These are phyloP conservation scores for Lentinula raphanica DNA, from an alignment of 768 basidiomycete genomes.

Conservation along the genomic window DNA sequence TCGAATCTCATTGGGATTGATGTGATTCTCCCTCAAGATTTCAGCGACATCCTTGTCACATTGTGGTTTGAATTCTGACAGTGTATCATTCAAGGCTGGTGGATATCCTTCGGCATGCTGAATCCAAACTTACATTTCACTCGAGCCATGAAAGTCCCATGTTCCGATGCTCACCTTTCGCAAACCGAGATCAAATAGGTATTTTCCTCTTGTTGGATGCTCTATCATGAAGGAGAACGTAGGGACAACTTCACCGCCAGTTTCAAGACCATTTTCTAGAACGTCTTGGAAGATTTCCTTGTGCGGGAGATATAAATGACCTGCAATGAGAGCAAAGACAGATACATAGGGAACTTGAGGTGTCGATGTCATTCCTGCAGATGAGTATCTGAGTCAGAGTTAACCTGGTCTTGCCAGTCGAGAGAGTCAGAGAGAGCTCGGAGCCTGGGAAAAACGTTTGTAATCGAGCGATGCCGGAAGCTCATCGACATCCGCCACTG, in stretches of 20 bases:
- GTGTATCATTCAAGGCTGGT: background rate
- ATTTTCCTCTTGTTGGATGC: background rate
- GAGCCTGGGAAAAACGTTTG: too few species aligned
- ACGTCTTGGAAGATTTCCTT: slow-evolving; percentile 3
- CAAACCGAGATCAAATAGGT: slow-evolving; percentile 1
- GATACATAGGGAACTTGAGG: background rate
- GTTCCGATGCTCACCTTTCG: background rate
- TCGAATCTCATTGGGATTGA: background rate
- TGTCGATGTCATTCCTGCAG: too few species aligned
- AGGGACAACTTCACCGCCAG: background rate
- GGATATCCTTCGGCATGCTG: slow-evolving; percentile 1
- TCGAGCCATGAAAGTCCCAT: too few species aligned
- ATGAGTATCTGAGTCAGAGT: too few species aligned
- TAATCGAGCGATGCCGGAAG: too few species aligned
- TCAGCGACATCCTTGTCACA: background rate
- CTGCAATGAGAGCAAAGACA: background rate
- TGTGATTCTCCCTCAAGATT: background rate
- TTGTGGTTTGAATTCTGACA: background rate
- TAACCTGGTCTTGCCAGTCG: too few species aligned
- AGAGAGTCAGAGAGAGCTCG: too few species aligned
- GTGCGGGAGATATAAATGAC: slow-evolving; percentile 2
- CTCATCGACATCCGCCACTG: too few species aligned
- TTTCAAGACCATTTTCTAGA: background rate
- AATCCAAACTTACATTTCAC: too few species aligned
- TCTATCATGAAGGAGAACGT: slow-evolving; percentile 1